These are phyloP conservation scores for Arabidopsis arenosa DNA, from an alignment of 345 rosid genomes.

Conservation along the genomic window DNA sequence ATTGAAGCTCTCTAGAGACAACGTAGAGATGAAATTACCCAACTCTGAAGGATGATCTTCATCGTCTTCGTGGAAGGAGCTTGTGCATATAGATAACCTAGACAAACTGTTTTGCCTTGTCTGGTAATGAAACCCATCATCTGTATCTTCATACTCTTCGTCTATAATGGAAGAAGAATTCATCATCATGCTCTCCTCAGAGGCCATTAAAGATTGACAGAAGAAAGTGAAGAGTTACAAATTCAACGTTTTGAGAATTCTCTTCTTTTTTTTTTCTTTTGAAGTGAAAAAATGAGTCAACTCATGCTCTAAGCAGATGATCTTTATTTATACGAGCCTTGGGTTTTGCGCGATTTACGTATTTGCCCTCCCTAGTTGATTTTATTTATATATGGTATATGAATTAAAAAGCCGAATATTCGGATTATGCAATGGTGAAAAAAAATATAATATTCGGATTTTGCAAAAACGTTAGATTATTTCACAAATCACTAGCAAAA, in stretches of 20 bases:
- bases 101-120: slow-evolving; percentile 60
- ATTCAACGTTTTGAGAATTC: slow-evolving; percentile 2
- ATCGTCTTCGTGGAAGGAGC: slow-evolving; percentile 61
- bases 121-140: slow-evolving; percentile 56
- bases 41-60: slow-evolving; percentile 30
- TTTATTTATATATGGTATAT: not conserved
- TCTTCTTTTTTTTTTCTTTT: not conserved
- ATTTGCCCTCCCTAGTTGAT: slow-evolving; percentile 18
- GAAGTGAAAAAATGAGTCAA: slow-evolving; percentile 12
- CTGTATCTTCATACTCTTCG: slow-evolving; percentile 63
- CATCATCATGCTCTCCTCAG: slow-evolving; percentile 53
- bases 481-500: not conserved
- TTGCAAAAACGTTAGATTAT: not conserved
- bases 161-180: slow-evolving; percentile 47
- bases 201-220: slow-evolving; percentile 50
- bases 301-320: not conserved
- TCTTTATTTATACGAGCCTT: slow-evolving; percentile 26
- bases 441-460: not conserved
- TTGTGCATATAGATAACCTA: slow-evolving; percentile 73
- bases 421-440: not conserved
- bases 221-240: not conserved
- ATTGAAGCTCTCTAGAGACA: slow-evolving; percentile 71
- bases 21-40: slow-evolving; percentile 51
- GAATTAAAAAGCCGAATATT: not conserved
- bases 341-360: slow-evolving; percentile 8